Evolutionary conservation across 163 green algal genomes (phyloP).

Genomic region (Coccomyxa subellipsoidea): DNA sequence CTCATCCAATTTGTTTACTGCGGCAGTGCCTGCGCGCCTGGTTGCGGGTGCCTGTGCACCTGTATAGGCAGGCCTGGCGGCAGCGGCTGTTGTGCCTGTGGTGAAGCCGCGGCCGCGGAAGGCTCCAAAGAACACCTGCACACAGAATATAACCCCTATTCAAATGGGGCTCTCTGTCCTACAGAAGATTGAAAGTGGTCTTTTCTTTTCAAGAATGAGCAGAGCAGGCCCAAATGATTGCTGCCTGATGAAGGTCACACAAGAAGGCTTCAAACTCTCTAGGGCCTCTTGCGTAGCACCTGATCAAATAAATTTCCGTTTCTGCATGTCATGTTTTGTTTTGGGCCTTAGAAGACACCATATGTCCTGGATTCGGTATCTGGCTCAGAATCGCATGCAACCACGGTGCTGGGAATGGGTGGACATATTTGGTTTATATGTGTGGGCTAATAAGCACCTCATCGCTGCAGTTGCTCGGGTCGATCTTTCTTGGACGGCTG

Average conservation of each 20-base stretch:
- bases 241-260: neutral
- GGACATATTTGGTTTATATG: neutral
- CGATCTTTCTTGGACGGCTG: neutral
- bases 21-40: neutral
- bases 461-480: neutral
- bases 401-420: too few species aligned
- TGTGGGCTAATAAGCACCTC: neutral
- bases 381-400: too few species aligned
- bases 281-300: too few species aligned
- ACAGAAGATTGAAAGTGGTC: neutral
- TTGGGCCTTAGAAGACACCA: too few species aligned
- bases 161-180: neutral
- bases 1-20: too few species aligned
- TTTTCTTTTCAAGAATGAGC: neutral
- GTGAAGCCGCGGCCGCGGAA: conserved; percentile 49
- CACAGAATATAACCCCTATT: conserved; percentile 14
- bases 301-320: too few species aligned
- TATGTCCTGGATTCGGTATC: too few species aligned
- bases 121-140: conserved; percentile 62
- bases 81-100: neutral
- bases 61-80: neutral
- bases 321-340: too few species aligned
- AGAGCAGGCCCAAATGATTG: neutral
- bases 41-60: conserved; percentile 2
- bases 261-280: neutral